Conservation (phyloP, 23 red algal species). For the Gracilaria caudata region DNA sequence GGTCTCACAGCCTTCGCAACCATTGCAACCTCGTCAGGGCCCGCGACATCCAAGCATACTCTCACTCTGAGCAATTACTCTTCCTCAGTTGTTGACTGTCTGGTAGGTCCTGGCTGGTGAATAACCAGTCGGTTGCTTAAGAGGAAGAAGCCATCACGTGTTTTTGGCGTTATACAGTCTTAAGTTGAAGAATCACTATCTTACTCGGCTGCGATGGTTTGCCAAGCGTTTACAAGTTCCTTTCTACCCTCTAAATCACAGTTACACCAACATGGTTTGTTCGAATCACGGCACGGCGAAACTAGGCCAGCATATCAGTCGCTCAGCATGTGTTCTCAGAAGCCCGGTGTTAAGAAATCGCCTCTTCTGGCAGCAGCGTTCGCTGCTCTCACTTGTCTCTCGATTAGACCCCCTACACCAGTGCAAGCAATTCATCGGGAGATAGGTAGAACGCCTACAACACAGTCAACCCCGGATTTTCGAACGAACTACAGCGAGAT, state of each 20-base stretch:
- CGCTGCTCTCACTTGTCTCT: conserved; percentile 18
- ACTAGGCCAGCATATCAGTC: not conserved
- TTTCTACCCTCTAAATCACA: conserved; percentile 15
- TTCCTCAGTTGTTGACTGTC: not conserved
- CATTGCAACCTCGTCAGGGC: too few species aligned
- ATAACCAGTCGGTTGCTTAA: too few species aligned
- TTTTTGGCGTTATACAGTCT: too few species aligned
- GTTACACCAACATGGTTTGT: not conserved
- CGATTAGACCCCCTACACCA: not conserved
- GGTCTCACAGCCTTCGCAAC: not conserved
- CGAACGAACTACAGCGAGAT: not conserved
- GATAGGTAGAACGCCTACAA: not conserved
- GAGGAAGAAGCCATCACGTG: too few species aligned
- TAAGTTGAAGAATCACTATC: too few species aligned
- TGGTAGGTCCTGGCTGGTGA: not conserved
- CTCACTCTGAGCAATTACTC: not conserved
- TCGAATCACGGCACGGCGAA: not conserved
- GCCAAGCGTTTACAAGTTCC: conserved; percentile 21
- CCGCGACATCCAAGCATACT: too few species aligned
- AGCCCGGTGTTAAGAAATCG: not conserved
- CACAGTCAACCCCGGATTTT: too few species aligned
- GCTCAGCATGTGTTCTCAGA: conserved; percentile 29
- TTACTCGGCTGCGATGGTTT: not conserved
- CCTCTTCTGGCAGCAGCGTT: conserved; percentile 31
- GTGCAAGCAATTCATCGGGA: not conserved